These are phyloP conservation scores for Calonectria pteridis DNA, from an alignment of 2,329 filamentous ascomycete genomes.

Conservation along the genomic window DNA sequence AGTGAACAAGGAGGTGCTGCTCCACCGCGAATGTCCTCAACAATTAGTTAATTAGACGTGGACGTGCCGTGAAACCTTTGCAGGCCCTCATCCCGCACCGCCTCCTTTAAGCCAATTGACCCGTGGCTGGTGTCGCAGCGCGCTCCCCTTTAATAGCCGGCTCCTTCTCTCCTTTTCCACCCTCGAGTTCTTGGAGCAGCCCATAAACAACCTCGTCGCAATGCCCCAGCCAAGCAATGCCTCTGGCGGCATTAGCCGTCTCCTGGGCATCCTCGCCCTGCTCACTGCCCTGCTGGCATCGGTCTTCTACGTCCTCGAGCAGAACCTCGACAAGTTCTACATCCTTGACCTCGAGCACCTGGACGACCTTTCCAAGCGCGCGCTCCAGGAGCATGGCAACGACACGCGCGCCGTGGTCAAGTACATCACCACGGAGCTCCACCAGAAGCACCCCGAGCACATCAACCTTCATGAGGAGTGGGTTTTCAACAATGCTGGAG, in stretches of 20 bases:
- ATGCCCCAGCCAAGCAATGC: slow-evolving; percentile 24
- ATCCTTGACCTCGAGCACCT: slow-evolving; percentile 79
- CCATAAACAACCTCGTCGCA: not conserved
- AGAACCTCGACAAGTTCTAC: slow-evolving; percentile 75
- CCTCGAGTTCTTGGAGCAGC: not conserved
- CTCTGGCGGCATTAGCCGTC: slow-evolving; percentile 47
- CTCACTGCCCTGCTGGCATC: slow-evolving; percentile 67
- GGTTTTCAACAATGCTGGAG: slow-evolving; percentile 93
- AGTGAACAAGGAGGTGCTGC: slow-evolving; percentile 17
- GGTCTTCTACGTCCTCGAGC: slow-evolving; percentile 68
- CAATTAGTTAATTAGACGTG: slow-evolving; percentile 25
- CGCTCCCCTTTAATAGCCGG: not conserved
- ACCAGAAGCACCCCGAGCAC: slow-evolving; percentile 62
- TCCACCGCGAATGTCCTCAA: slow-evolving; percentile 25
- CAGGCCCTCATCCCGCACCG: not conserved
- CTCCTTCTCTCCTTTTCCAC: not conserved
- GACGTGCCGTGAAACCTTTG: slow-evolving; percentile 1
- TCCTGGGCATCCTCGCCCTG: slow-evolving; percentile 64
- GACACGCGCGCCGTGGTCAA: slow-evolving; percentile 77
- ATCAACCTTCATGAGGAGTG: slow-evolving; percentile 83
- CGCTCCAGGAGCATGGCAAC: slow-evolving; percentile 78
- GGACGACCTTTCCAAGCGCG: slow-evolving; percentile 75
- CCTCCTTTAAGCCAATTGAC: slow-evolving; percentile 28
- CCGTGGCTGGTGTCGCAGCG: slow-evolving; percentile 10
- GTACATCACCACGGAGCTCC: slow-evolving; percentile 78